These are phyloP conservation scores for Choiromyces venosus DNA, from an alignment of 495 filamentous ascomycete species.

Conservation along the genomic window DNA sequence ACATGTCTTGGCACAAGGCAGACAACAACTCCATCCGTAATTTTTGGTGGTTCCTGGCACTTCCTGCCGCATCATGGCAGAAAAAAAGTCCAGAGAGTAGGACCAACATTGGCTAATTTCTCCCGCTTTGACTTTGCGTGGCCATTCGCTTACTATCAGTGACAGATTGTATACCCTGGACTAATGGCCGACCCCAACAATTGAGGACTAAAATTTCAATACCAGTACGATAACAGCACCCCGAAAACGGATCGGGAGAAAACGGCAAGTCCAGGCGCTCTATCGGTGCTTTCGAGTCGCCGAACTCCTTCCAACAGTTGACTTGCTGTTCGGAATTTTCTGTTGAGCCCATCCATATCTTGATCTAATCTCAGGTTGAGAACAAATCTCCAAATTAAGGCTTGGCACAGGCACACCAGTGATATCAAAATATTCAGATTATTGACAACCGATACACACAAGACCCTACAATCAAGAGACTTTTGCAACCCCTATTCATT, in stretches of 20 bases:
- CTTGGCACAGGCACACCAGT: background rate
- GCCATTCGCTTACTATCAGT: background rate
- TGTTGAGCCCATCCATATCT: background rate
- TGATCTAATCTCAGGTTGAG: background rate
- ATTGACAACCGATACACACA: background rate
- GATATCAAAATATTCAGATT: background rate
- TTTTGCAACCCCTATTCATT: background rate
- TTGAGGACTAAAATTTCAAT: background rate
- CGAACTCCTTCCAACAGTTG: background rate
- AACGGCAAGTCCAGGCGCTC: background rate
- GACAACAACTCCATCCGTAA: background rate
- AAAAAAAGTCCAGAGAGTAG: background rate
- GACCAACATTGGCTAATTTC: background rate
- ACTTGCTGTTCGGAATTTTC: background rate
- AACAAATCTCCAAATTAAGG: background rate
- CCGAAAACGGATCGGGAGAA: background rate
- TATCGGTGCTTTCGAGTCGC: background rate
- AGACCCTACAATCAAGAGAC: background rate
- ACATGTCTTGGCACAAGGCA: background rate
- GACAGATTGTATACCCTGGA: background rate
- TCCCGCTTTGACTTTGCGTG: background rate
- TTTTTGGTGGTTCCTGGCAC: background rate
- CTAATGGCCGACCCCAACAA: background rate
- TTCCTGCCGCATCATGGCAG: background rate
- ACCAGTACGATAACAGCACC: background rate